A percentile compares a stretch with the other conserved stretches of the same genome.
Evolutionary conservation across 2,329 filamentous ascomycete genomes (phyloP).

Genomic region (Alternaria metachromatica): DNA sequence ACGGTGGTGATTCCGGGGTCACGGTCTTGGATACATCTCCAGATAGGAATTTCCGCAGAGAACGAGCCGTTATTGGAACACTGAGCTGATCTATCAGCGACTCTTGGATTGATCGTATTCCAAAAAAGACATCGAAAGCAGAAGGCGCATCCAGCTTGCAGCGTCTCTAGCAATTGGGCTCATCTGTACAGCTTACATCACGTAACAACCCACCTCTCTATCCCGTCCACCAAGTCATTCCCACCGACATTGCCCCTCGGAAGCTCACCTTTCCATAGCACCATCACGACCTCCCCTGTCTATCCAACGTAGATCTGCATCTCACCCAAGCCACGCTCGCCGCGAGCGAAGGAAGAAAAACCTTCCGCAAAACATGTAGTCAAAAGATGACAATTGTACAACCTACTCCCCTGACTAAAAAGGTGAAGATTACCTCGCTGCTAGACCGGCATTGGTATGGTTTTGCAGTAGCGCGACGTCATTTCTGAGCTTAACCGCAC

Average conservation of each 20-base stretch:
- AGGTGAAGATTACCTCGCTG: not conserved
- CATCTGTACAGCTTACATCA: not conserved
- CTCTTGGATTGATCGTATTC: not conserved
- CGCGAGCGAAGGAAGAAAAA: not conserved
- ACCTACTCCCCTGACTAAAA: not conserved
- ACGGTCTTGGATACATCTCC: not conserved
- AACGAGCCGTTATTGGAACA: not conserved
- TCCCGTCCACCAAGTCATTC: not conserved
- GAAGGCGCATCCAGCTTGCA: not conserved
- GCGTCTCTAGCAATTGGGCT: not conserved
- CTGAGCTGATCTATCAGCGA: not conserved
- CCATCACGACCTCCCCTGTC: not conserved
- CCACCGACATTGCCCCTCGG: not conserved
- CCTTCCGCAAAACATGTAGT: not conserved
- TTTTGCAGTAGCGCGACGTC: constrained; percentile 1
- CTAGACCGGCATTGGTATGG: not conserved
- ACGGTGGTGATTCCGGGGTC: not conserved
- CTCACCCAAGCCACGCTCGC: not conserved
- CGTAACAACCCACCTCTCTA: not conserved
- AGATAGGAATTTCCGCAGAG: not conserved
- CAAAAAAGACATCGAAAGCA: not conserved
- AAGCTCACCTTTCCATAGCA: not conserved
- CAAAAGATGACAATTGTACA: not conserved
- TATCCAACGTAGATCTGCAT: not conserved
- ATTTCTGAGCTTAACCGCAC: constrained; percentile 2